Conservation (phyloP, 140 eudicot genomes). For the Flaveria floridana region DNA sequence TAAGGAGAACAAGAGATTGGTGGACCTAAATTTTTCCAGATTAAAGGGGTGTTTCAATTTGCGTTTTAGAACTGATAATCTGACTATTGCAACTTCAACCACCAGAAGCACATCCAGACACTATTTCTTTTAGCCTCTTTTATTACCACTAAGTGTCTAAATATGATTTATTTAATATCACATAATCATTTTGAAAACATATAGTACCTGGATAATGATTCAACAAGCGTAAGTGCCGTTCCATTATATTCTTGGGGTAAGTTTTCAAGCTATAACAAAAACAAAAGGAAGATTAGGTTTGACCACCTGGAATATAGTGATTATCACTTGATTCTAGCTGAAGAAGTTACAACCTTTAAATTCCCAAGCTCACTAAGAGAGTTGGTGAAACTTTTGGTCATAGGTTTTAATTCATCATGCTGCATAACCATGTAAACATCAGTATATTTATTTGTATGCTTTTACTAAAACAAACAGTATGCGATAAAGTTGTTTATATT, state of each 20-base stretch:
- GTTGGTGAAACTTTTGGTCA: constrained; percentile 77
- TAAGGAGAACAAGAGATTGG: background rate
- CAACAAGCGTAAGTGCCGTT: constrained; percentile 89
- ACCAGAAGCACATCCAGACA: constrained; percentile 4
- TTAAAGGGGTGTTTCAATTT: background rate
- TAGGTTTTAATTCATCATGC: constrained; percentile 98
- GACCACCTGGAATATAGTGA: background rate
- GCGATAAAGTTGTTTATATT: constrained; percentile 23
- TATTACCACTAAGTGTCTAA: background rate
- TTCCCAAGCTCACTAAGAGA: constrained; percentile 95
- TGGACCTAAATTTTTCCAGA: background rate
- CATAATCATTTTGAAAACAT: background rate
- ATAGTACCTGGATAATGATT: constrained; percentile 85
- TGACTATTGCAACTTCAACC: background rate
- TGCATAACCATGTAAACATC: constrained; percentile 41
- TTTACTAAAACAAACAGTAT: background rate
- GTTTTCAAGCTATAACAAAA: constrained; percentile 64
- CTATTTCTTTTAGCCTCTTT: background rate
- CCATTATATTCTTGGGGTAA: constrained; percentile 79
- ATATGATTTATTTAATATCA: background rate
- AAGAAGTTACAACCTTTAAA: constrained; percentile 58
- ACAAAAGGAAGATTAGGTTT: constrained; percentile 7
- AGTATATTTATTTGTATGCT: constrained; percentile 12
- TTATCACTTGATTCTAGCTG: constrained; percentile 9
- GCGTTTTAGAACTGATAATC: background rate